These are phyloP conservation scores for Filosporella fistucella DNA, from an alignment of 495 filamentous ascomycete species.

Conservation along the genomic window DNA sequence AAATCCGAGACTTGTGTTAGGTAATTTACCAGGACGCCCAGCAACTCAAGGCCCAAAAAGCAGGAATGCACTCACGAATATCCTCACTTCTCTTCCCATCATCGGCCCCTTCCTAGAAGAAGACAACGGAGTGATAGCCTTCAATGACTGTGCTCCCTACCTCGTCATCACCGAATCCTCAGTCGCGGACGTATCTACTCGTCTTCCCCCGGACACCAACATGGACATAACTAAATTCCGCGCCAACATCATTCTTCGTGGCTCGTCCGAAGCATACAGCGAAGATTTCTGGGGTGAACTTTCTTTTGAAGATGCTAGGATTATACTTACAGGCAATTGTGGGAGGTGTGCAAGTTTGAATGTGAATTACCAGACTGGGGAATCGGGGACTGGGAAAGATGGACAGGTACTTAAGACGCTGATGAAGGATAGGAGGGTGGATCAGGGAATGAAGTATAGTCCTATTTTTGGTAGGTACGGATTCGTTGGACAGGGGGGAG, in stretches of 20 bases:
- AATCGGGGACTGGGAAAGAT: slow-evolving; percentile 55
- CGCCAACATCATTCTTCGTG: slow-evolving; percentile 75
- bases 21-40: slow-evolving; percentile 33
- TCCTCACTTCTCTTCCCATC: slow-evolving; percentile 9
- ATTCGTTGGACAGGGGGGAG: slow-evolving; percentile 44
- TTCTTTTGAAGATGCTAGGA: slow-evolving; percentile 24
- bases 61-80: slow-evolving; percentile 3
- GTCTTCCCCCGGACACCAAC: slow-evolving; percentile 53
- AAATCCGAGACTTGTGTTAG: slow-evolving; percentile 59
- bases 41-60: slow-evolving; percentile 10
- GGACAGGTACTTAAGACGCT: slow-evolving; percentile 71
- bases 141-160: slow-evolving; percentile 77
- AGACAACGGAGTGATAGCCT: slow-evolving; percentile 51
- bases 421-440: slow-evolving; percentile 73
- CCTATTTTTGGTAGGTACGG: slow-evolving; percentile 84
- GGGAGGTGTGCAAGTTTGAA: slow-evolving; percentile 75
- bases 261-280: slow-evolving; percentile 55
- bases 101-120: slow-evolving; percentile 18
- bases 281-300: slow-evolving; percentile 82
- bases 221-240: slow-evolving; percentile 80
- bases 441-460: slow-evolving; percentile 65
- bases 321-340: slow-evolving; percentile 74
- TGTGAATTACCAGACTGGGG: slow-evolving; percentile 75
- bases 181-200: slow-evolving; percentile 55
- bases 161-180: slow-evolving; percentile 70